Evolutionary conservation across 805 yeast species (phyloP).

Genomic region (Myxozyma monticola): DNA sequence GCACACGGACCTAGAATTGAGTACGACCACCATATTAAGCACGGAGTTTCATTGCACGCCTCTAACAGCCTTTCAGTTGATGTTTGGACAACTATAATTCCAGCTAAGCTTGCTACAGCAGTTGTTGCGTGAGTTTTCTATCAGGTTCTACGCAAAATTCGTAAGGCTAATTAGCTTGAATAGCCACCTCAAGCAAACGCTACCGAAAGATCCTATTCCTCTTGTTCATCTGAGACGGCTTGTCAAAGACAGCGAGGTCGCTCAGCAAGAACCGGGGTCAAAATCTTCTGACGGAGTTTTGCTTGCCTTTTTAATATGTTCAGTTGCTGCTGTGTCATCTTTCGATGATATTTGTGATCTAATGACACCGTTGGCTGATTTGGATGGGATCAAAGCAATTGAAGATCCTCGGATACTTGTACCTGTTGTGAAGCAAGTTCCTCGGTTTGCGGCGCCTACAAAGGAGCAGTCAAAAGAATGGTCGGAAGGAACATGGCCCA

Average conservation of each 20-base stretch:
- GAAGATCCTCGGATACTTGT: slow-evolving; percentile 7
- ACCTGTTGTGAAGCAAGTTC: slow-evolving; percentile 44
- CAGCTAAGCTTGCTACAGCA: slow-evolving; percentile 36
- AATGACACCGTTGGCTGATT: slow-evolving; percentile 16
- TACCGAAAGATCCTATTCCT: slow-evolving; percentile 38
- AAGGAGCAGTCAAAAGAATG: slow-evolving; percentile 66
- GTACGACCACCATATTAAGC: no score
- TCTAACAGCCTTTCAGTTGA: no score
- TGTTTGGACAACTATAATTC: slow-evolving; percentile 38
- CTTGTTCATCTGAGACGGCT: slow-evolving; percentile 42
- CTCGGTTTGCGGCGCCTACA: slow-evolving; percentile 64
- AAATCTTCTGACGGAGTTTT: slow-evolving; percentile 6
- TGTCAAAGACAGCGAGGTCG: slow-evolving; percentile 29
- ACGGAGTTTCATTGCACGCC: no score
- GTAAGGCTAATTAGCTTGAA: neutral
- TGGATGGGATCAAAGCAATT: neutral
- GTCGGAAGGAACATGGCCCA: slow-evolving; percentile 78
- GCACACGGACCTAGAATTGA: no score
- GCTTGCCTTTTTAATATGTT: slow-evolving; percentile 49
- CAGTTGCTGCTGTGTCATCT: slow-evolving; percentile 40
- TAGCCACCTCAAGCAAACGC: slow-evolving; percentile 34
- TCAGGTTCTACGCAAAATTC: neutral
- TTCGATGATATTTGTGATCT: slow-evolving; percentile 37
- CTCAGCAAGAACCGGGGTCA: neutral
- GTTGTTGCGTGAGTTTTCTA: slow-evolving; percentile 32